A percentile compares a stretch with the other conserved stretches of the same genome.
phyloP scores from a whole-genome alignment of 2,329 filamentous ascomycete species.

The Trichoderma gracile region DNA sequence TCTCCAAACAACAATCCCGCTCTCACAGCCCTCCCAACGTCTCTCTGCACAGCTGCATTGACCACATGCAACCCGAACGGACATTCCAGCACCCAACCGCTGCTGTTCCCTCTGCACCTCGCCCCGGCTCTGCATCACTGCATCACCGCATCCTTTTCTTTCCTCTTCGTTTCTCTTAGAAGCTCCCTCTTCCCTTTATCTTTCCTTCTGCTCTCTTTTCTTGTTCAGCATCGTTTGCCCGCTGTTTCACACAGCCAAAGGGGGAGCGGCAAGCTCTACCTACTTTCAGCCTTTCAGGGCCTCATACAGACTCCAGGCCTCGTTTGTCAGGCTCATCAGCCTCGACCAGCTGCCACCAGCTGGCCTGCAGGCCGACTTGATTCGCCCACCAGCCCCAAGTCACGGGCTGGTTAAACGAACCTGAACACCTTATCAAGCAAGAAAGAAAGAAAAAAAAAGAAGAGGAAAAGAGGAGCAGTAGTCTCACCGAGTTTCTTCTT shows the following conservation, averaged over 20 bases:
- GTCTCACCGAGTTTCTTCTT: neutral
- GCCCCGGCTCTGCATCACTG: neutral
- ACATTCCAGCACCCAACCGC: neutral
- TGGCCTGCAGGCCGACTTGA: slow-evolving; percentile 1
- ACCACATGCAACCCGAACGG: neutral
- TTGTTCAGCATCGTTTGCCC: neutral
- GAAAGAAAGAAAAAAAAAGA: neutral
- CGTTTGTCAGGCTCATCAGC: neutral
- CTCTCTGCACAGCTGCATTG: neutral
- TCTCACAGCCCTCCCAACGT: too few relatives aligned
- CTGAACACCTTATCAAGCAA: neutral
- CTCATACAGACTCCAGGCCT: too few relatives aligned
- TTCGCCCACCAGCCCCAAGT: neutral
- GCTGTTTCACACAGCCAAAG: neutral
- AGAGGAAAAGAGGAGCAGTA: neutral
- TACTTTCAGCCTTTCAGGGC: too few relatives aligned
- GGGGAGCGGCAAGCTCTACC: neutral
- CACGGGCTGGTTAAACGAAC: neutral
- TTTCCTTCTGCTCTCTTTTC: neutral
- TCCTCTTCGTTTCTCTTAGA: neutral
- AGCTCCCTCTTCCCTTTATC: neutral
- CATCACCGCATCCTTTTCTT: neutral
- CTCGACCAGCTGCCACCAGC: neutral
- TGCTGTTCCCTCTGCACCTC: neutral
- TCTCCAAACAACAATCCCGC: too few relatives aligned